Evolutionary conservation across 2,329 filamentous ascomycete species (phyloP).

Genomic region (Plenodomus tracheiphilus): DNA sequence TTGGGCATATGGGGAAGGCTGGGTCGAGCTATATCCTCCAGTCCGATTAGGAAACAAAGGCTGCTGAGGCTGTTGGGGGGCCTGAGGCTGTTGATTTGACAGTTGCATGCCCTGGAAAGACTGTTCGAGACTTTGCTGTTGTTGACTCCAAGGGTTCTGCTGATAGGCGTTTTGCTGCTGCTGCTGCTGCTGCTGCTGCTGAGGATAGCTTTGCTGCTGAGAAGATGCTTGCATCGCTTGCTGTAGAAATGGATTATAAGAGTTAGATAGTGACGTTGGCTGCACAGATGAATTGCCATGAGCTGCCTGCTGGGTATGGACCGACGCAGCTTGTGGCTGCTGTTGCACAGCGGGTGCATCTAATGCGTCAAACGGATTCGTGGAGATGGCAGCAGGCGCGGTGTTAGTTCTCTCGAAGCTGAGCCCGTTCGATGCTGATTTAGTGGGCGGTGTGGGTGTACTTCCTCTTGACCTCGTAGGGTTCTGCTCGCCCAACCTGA

Average conservation of each 20-base stretch:
- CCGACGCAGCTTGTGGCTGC: conserved; percentile 24
- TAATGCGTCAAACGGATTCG: conserved; percentile 52
- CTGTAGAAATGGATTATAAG: conserved; percentile 72
- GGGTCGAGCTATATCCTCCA: conserved; percentile 58
- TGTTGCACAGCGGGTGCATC: conserved; percentile 41
- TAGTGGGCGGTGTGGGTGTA: conserved; percentile 51
- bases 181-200: conserved; percentile 22
- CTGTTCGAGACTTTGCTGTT: conserved; percentile 58
- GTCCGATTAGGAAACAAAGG: conserved; percentile 76
- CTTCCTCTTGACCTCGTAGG: conserved; percentile 49
- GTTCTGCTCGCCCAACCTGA: conserved; percentile 72
- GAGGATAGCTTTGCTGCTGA: conserved; percentile 23
- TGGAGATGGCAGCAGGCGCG: conserved; percentile 28
- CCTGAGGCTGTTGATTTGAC: conserved; percentile 35
- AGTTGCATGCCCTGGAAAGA: conserved; percentile 78
- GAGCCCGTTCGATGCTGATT: conserved; percentile 54
- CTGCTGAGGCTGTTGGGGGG: conserved; percentile 14
- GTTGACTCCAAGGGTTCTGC: conserved; percentile 26
- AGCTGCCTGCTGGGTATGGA: conserved; percentile 36
- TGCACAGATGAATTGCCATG: conserved; percentile 28
- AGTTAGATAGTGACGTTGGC: conserved; percentile 43
- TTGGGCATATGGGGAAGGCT: conserved; percentile 41
- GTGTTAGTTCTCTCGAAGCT: conserved; percentile 46
- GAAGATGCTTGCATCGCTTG: conserved; percentile 36
- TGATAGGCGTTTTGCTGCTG: conserved; percentile 19